Conservation (phyloP, 169 alveolate genomes). For the Plasmodium billcollinsi region DNA sequence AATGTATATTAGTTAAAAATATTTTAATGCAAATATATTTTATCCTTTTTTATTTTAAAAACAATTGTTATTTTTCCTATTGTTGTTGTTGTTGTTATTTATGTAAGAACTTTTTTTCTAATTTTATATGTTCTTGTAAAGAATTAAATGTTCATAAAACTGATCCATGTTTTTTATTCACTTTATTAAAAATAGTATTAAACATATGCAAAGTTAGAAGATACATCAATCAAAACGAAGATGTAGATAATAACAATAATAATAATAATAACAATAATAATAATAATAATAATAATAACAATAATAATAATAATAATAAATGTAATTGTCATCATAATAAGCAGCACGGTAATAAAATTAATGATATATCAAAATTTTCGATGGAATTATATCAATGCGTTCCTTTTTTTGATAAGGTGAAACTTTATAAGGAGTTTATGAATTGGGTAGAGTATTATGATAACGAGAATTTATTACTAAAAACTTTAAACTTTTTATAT, state of each 20-base stretch:
- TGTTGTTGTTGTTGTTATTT: slow-evolving; percentile 70
- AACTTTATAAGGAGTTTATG: slow-evolving; percentile 5
- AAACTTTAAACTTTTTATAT: slow-evolving; percentile 33
- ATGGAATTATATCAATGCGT: neutral
- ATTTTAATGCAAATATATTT: slow-evolving; percentile 55
- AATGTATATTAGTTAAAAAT: slow-evolving; percentile 76
- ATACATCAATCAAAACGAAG: neutral
- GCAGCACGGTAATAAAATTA: neutral
- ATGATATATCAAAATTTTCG: neutral
- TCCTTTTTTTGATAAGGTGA: slow-evolving; percentile 2
- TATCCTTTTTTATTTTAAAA: slow-evolving; percentile 45
- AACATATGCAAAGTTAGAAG: neutral
- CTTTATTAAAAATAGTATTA: slow-evolving; percentile 21
- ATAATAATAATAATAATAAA: too few species aligned
- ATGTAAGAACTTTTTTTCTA: slow-evolving; percentile 48
- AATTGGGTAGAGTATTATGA: slow-evolving; percentile 2
- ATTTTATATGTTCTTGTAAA: slow-evolving; percentile 45
- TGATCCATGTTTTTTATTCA: slow-evolving; percentile 40
- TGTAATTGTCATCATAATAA: too few species aligned
- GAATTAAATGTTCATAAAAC: slow-evolving; percentile 24
- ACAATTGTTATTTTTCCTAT: slow-evolving; percentile 38
- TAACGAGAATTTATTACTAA: slow-evolving; percentile 13
- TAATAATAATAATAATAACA: neutral
- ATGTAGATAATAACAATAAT: neutral
- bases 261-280: neutral